Evolutionary conservation across 108 stramenopile species (phyloP).

Genomic region (Aurantiochytrium sp.): DNA sequence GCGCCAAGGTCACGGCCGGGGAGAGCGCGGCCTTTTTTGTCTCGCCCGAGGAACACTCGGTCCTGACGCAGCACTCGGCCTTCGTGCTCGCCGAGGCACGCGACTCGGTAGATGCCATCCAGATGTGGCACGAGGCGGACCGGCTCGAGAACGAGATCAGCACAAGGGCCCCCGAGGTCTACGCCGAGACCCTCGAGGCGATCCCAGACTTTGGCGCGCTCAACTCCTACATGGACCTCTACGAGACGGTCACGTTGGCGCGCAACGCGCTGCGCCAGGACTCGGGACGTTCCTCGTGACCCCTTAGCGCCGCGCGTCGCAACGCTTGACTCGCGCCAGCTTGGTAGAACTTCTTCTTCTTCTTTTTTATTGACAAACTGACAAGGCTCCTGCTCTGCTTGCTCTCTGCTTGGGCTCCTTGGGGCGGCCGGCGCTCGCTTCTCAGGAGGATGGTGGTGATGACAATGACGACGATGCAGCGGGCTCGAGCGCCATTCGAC

Average conservation of each 20-base stretch:
- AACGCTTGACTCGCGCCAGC: too few species aligned
- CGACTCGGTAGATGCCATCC: neutral
- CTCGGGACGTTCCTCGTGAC: too few species aligned
- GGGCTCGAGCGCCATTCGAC: neutral
- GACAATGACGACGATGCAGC: neutral
- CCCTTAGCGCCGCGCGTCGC: neutral
- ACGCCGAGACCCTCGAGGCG: neutral
- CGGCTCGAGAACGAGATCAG: neutral
- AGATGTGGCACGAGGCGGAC: neutral
- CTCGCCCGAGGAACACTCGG: neutral
- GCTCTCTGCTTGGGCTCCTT: too few species aligned
- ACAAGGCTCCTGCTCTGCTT: too few species aligned
- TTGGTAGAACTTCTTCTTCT: too few species aligned
- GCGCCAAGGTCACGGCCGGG: neutral
- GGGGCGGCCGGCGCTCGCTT: too few species aligned
- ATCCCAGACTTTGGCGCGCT: neutral
- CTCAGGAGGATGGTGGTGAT: too few species aligned
- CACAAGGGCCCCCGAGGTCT: neutral
- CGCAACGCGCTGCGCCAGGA: neutral
- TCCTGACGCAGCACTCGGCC: neutral
- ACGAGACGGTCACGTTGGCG: neutral
- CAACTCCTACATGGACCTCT: neutral
- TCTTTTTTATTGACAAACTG: too few species aligned
- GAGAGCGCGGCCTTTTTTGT: neutral
- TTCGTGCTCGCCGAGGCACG: neutral